Conservation (phyloP, 2,329 filamentous ascomycete genomes). For the Xylariaceae sp. region DNA sequence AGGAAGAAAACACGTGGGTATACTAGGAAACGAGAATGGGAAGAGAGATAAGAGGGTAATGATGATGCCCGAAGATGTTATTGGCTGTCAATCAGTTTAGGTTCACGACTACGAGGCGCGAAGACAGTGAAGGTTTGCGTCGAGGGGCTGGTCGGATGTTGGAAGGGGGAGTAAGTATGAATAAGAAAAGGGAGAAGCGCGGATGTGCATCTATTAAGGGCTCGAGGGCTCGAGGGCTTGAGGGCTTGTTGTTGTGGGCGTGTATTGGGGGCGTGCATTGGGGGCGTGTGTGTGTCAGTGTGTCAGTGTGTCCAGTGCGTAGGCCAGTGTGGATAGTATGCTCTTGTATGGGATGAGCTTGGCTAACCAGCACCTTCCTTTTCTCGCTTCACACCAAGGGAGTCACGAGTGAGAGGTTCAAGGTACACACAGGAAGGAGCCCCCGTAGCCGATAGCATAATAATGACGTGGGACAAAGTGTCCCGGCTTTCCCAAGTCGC, state of each 20-base stretch:
- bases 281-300: no score
- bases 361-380: no score
- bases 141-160: not conserved
- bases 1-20: conserved; percentile 14
- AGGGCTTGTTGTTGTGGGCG: no score
- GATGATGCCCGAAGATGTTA: not conserved
- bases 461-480: conserved; percentile 16
- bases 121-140: not conserved
- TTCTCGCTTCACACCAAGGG: no score
- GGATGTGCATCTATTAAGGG: not conserved
- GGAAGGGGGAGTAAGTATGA: not conserved
- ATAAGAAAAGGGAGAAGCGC: conserved; percentile 1
- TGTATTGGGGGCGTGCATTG: no score
- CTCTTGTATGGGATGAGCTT: no score
- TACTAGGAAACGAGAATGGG: conserved; percentile 12
- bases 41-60: not conserved
- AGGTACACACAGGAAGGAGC: not conserved
- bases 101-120: not conserved
- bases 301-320: no score
- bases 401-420: no score
- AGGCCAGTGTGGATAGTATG: no score
- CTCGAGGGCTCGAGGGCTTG: not conserved
- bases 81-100: not conserved
- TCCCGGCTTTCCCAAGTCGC: not conserved
- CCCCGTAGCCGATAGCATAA: not conserved